Conservation (phyloP, 257 asterid genomes). For the Cynanchum wilfordii region DNA sequence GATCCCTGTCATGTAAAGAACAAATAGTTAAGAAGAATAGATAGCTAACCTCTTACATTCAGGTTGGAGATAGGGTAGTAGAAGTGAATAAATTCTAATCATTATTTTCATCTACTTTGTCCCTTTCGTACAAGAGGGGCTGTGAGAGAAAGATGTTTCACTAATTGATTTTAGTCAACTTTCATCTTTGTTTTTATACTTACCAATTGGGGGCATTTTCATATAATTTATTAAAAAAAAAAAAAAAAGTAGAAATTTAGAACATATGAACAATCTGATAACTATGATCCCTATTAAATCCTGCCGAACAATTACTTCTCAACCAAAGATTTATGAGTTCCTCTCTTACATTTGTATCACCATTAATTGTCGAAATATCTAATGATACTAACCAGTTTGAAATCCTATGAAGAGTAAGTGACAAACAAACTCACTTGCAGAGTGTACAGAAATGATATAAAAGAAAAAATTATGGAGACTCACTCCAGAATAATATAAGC, state of each 20-base stretch:
- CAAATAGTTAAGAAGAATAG: background rate
- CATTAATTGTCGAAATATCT: background rate
- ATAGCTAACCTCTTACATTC: background rate
- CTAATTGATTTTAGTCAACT: too few species aligned
- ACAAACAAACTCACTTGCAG: background rate
- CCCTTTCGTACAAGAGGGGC: too few species aligned
- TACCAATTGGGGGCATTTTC: too few species aligned
- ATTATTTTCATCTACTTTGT: too few species aligned
- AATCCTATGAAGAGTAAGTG: background rate
- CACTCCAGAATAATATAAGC: background rate
- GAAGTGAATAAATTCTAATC: too few species aligned
- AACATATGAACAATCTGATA: too few species aligned
- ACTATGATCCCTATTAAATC: too few species aligned
- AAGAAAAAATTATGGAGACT: background rate
- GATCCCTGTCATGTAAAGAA: constrained; percentile 42
- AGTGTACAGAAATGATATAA: background rate
- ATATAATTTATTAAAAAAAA: too few species aligned
- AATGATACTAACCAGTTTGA: background rate
- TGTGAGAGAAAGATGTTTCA: too few species aligned
- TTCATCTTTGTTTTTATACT: too few species aligned
- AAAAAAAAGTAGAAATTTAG: too few species aligned
- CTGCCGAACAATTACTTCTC: too few species aligned
- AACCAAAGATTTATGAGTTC: background rate
- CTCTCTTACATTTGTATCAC: background rate
- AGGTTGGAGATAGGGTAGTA: background rate